Conservation (phyloP, 2,329 filamentous ascomycete genomes). For the Aspergillus bombycis region DNA sequence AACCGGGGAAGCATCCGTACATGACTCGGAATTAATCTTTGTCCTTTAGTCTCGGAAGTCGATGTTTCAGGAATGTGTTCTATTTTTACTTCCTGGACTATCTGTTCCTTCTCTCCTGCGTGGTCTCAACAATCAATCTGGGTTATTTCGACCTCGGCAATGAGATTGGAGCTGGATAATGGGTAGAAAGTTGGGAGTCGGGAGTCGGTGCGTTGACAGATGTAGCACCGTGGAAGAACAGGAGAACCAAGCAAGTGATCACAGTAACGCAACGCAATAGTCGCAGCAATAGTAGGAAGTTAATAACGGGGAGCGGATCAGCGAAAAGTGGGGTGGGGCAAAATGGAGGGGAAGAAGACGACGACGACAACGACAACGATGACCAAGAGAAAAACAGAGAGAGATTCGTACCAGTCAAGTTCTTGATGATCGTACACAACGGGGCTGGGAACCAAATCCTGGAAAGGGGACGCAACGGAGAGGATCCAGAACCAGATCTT, state of each 20-base stretch:
- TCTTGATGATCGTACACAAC: background rate
- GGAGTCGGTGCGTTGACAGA: background rate
- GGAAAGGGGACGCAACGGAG: background rate
- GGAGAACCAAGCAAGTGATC: background rate
- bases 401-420: background rate
- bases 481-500: constrained; percentile 12
- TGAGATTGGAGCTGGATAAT: background rate
- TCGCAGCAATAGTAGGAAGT: constrained; percentile 17
- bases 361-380: background rate
- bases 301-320: constrained; percentile 26
- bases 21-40: background rate
- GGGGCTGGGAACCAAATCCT: background rate
- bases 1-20: background rate
- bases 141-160: background rate
- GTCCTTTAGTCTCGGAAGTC: background rate
- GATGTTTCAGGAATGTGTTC: constrained; percentile 22
- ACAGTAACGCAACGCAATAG: constrained; percentile 4
- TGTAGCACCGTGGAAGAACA: background rate
- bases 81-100: constrained; percentile 17
- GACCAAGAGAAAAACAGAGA: background rate
- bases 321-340: constrained; percentile 22
- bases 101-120: background rate
- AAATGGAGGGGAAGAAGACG: constrained; percentile 14
- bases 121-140: background rate
- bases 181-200: background rate